Percentiles rank a stretch among this genome's conserved stretches.
phyloP scores from a whole-genome alignment of 2,329 filamentous ascomycete species.

The Aspergillus sp. region DNA sequence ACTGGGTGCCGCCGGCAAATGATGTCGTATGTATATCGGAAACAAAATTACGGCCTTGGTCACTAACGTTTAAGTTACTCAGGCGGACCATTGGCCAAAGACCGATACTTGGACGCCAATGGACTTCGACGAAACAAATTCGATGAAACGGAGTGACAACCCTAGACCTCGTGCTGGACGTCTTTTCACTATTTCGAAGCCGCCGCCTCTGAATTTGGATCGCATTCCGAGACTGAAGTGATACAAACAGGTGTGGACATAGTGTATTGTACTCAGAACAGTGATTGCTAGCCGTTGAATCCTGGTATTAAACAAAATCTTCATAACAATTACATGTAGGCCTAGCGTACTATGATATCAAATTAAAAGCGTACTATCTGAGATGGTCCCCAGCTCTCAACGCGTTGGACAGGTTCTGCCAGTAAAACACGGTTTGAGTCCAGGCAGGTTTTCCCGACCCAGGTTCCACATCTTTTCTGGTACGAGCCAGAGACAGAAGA shows the following conservation, averaged over 20 bases:
- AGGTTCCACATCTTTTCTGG: slow-evolving; percentile 6
- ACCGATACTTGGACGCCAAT: neutral
- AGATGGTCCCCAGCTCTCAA: neutral
- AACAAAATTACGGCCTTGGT: neutral
- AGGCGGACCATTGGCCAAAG: slow-evolving; percentile 3
- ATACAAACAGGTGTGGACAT: neutral
- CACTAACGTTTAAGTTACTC: neutral
- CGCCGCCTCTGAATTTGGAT: neutral
- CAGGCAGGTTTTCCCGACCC: slow-evolving; percentile 2
- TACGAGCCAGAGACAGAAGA: slow-evolving; percentile 5
- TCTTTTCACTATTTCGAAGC: neutral
- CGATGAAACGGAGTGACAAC: neutral
- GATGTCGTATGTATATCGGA: slow-evolving; percentile 6
- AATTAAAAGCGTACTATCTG: neutral
- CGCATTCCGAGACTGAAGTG: neutral
- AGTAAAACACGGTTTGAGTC: slow-evolving; percentile 13
- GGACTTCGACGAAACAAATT: neutral
- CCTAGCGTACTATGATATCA: neutral
- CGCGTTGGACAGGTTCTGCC: neutral
- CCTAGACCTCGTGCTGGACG: neutral
- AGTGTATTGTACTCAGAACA: neutral
- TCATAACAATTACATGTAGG: neutral
- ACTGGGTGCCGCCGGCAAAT: slow-evolving; percentile 3
- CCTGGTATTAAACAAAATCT: neutral
- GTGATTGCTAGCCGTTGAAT: neutral